Base-by-base conservation (phyloP, 2,329 filamentous ascomycete species). In the Lecanoromycetidae sp. region DNA sequence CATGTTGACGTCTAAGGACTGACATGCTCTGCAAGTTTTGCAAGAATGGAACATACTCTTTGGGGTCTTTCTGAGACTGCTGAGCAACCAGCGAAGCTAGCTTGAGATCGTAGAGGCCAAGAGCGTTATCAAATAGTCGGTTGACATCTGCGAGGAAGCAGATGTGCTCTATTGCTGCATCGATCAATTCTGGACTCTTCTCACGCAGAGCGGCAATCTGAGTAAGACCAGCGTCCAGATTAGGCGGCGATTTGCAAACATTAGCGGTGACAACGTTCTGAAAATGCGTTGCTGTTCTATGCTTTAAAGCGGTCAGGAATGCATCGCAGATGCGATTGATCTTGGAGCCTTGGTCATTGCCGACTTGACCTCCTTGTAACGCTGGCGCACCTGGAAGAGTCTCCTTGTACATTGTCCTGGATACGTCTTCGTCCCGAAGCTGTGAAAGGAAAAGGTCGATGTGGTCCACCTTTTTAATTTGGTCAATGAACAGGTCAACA, bases 61-160 rank as follows among this genome's bases (percentile, higher is more conserved):
- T 74, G 1, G 91, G 91, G 57, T 98, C 91, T 60, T 90, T 86
- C 64, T 98, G 91, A 0, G 88, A 91, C 60, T 95, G 88, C 60
- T 98, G 91, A 0, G 91, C 91, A 10, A 98, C 85, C 5, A 95
- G 71, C 9, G 98, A 72, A 3, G 90, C 82, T 6, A 98, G 77
- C 9, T 94, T 87, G 2, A 98, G 76, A 58, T 96, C 81, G 61
- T 98, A 98, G 2, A 96, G 71, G 1, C 88, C 88, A 2, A 98
- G 71, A 0, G 91, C 85, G 51, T 88, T 81, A 52, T 95, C 86
- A 58, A 94, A 98, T 0, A 98, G 76, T 32, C 80, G 80, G 62
- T 95, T 93, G 37, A 93, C 83, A 63, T 98, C 91, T 0, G 88
- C 86, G 34, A 98, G 74, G 71, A 98, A 98, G 71, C 87, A 96